A percentile compares a stretch with the other conserved stretches of the same genome.
Conservation (phyloP, 176 grass and related monocot genomes). For the Zizania latifolia region DNA sequence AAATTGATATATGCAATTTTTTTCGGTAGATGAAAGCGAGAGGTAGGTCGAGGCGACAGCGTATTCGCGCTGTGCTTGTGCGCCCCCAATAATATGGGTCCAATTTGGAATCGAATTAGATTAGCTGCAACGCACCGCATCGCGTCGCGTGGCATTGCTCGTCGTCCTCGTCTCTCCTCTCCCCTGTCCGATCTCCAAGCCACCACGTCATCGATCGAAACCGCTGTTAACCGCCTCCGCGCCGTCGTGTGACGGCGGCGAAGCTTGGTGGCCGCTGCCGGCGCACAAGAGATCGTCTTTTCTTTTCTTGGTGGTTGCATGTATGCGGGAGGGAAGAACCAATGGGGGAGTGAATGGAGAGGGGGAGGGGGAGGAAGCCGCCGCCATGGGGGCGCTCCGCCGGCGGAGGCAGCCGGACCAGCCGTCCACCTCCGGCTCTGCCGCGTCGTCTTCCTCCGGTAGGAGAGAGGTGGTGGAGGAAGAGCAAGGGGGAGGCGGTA, state of each 20-base stretch:
- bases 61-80: neutral
- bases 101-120: constrained; percentile 1
- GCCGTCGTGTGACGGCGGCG: neutral
- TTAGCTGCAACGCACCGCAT: neutral
- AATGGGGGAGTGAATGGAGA: constrained; percentile 11
- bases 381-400: neutral
- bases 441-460: too few relatives aligned
- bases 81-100: constrained; percentile 22
- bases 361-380: neutral
- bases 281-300: too few relatives aligned
- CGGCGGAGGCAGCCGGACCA: neutral
- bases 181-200: neutral
- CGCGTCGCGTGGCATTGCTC: neutral
- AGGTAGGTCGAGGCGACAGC: neutral
- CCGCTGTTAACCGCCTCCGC: neutral
- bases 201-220: neutral
- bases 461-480: neutral
- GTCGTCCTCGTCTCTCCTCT: too few relatives aligned
- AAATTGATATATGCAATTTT: too few relatives aligned
- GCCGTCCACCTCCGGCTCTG: too few relatives aligned
- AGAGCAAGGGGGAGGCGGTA: neutral
- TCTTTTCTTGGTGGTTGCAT: constrained; percentile 38
- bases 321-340: constrained; percentile 35
- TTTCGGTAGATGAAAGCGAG: constrained; percentile 14
- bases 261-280: neutral